Conservation (phyloP, 768 basidiomycete genomes). For the Tricholoma sp. region DNA sequence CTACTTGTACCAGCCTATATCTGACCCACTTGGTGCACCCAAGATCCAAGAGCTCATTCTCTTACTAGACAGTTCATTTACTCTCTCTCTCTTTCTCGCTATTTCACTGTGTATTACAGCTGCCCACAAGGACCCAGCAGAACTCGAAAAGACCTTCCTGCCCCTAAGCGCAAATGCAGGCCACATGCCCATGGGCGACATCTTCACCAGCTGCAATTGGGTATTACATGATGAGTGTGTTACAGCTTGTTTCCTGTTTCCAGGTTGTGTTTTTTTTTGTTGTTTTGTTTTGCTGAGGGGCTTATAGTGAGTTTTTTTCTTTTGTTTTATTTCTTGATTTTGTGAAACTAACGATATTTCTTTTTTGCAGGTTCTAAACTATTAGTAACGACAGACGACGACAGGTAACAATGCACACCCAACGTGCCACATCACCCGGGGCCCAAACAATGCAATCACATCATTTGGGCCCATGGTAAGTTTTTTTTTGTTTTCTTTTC, state of each 20-base stretch:
- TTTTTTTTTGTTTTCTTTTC: too few relatives aligned
- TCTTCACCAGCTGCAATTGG: conserved; percentile 89
- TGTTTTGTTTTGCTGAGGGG: too few relatives aligned
- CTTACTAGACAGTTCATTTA: conserved; percentile 63
- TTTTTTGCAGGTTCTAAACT: too few relatives aligned
- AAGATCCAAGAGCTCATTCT: conserved; percentile 76
- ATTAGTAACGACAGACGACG: too few relatives aligned
- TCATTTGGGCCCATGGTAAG: too few relatives aligned
- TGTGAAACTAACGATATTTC: too few relatives aligned
- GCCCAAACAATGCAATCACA: too few relatives aligned
- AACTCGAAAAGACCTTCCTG: conserved; percentile 54
- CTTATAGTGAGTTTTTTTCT: too few relatives aligned
- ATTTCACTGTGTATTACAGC: conserved; percentile 32
- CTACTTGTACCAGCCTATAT: conserved; percentile 72
- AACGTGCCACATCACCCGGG: too few relatives aligned
- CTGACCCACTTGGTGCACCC: conserved; percentile 65
- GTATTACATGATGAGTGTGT: conserved; percentile 82
- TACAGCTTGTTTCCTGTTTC: background rate
- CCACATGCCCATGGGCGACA: conserved; percentile 77
- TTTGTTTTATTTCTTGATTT: too few relatives aligned
- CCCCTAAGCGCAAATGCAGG: conserved; percentile 41
- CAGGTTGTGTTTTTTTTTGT: background rate
- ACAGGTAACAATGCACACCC: too few relatives aligned
- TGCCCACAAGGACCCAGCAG: conserved; percentile 56
- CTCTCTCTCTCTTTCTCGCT: too few relatives aligned